Evolutionary conservation across 257 asterid species (phyloP).

Genomic region (Penstemon davidsonii): DNA sequence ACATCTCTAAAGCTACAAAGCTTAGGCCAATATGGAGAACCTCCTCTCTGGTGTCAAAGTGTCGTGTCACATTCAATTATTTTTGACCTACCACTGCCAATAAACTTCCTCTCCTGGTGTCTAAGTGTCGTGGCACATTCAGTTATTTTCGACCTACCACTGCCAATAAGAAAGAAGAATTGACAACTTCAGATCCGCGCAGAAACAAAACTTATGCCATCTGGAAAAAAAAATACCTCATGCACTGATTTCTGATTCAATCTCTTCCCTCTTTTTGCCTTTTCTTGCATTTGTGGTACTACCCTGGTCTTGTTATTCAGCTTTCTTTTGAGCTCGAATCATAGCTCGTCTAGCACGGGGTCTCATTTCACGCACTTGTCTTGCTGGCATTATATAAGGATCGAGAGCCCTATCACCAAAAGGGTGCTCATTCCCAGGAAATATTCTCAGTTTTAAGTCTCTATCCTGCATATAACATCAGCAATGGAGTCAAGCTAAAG

Average conservation of each 20-base stretch:
- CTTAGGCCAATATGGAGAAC: too few relatives aligned
- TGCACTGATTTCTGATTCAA: slow-evolving; percentile 39
- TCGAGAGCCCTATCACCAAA: slow-evolving; percentile 78
- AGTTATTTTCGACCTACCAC: too few relatives aligned
- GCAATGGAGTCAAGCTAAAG: slow-evolving; percentile 6
- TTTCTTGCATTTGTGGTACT: slow-evolving; percentile 43
- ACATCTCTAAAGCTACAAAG: too few relatives aligned
- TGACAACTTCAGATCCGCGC: slow-evolving; percentile 4
- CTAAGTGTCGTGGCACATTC: too few relatives aligned
- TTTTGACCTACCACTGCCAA: too few relatives aligned
- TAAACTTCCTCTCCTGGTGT: too few relatives aligned
- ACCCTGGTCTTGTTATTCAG: slow-evolving; percentile 64
- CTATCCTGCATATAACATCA: slow-evolving; percentile 55
- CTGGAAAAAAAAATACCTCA: slow-evolving; percentile 21
- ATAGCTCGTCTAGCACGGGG: slow-evolving; percentile 84
- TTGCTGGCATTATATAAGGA: slow-evolving; percentile 71
- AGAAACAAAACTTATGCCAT: neutral
- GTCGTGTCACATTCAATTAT: too few relatives aligned
- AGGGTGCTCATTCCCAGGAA: slow-evolving; percentile 80
- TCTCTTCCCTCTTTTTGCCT: slow-evolving; percentile 60
- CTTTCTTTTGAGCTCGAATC: slow-evolving; percentile 94
- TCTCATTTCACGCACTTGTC: slow-evolving; percentile 91
- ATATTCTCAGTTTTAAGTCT: slow-evolving; percentile 88
- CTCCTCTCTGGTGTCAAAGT: too few relatives aligned
- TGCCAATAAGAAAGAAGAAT: too few relatives aligned